phyloP scores from a whole-genome alignment of 2,329 filamentous ascomycete species.

The Diaporthe ilicicola region DNA sequence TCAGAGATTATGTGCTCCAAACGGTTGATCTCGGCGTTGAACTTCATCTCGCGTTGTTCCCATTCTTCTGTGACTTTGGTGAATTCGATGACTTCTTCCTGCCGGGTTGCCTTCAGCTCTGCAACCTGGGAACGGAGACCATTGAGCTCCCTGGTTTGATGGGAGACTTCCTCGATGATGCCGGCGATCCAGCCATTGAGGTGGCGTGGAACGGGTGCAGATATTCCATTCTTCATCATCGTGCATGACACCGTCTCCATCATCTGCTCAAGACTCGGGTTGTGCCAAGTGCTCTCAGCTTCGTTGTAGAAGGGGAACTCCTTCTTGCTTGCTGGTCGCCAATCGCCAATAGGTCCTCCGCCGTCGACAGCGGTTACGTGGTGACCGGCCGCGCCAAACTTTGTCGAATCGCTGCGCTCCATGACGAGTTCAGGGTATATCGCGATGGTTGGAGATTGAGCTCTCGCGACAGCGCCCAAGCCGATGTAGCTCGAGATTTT shows the following conservation, averaged over 20 bases:
- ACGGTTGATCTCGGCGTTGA: conserved; percentile 32
- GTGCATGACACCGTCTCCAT: conserved; percentile 30
- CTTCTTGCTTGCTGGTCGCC: background rate
- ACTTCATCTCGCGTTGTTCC: conserved; percentile 23
- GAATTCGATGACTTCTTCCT: conserved; percentile 28
- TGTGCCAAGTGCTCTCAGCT: conserved; percentile 28
- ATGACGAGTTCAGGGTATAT: conserved; percentile 18
- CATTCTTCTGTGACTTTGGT: conserved; percentile 25
- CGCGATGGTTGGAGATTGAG: background rate
- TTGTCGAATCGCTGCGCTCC: conserved; percentile 21
- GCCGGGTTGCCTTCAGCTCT: background rate
- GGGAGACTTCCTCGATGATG: conserved; percentile 31
- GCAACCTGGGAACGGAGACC: background rate
- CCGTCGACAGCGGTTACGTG: conserved; percentile 11
- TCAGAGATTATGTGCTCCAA: conserved; percentile 32
- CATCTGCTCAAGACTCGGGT: conserved; percentile 33
- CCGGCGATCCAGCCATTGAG: conserved; percentile 30
- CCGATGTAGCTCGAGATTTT: conserved; percentile 32
- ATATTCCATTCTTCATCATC: conserved; percentile 30
- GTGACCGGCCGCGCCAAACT: background rate
- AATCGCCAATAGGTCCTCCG: conserved; percentile 1
- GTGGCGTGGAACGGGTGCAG: conserved; percentile 32
- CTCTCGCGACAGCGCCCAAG: conserved; percentile 21
- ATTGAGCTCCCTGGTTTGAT: conserved; percentile 1
- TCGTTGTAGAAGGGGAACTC: conserved; percentile 1